Conservation (phyloP, 1,139 yeast genomes). For the Kodamaea fungicola region DNA sequence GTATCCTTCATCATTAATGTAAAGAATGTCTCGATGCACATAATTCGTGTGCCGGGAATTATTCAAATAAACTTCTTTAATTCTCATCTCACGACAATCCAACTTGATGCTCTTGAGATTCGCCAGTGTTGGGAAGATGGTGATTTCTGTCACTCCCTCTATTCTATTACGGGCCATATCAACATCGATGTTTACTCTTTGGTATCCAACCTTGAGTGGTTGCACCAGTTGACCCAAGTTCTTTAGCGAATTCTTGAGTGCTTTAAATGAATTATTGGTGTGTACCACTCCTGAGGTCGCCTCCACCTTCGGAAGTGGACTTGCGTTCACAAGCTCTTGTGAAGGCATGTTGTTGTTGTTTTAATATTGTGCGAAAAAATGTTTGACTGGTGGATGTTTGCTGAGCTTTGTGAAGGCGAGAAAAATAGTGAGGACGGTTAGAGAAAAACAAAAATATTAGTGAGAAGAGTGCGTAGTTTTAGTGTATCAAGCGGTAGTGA, state of each 20-base stretch:
- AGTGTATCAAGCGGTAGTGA: too few relatives aligned
- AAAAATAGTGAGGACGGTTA: too few relatives aligned
- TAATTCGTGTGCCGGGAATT: conserved; percentile 31
- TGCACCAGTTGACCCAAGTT: conserved; percentile 25
- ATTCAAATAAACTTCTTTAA: conserved; percentile 64
- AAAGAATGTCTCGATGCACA: conserved; percentile 36
- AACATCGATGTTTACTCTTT: conserved; percentile 63
- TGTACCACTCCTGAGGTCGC: background rate
- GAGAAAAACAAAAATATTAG: too few relatives aligned
- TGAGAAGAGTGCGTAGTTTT: too few relatives aligned
- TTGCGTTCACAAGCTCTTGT: too few relatives aligned
- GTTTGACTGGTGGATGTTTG: too few relatives aligned
- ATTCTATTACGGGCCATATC: conserved; percentile 53
- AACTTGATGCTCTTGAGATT: conserved; percentile 57
- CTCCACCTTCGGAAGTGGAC: too few relatives aligned
- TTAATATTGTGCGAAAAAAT: too few relatives aligned
- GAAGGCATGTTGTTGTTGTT: too few relatives aligned
- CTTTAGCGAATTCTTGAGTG: conserved; percentile 1
- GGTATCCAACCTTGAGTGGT: conserved; percentile 60
- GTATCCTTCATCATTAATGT: conserved; percentile 33
- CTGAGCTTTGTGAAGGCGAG: too few relatives aligned
- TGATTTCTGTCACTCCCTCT: conserved; percentile 79
- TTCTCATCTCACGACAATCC: conserved; percentile 77
- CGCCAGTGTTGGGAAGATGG: conserved; percentile 68
- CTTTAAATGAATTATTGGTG: background rate